Base-by-base conservation (phyloP, 2,329 filamentous ascomycete species). In the Diaporthe citri region DNA sequence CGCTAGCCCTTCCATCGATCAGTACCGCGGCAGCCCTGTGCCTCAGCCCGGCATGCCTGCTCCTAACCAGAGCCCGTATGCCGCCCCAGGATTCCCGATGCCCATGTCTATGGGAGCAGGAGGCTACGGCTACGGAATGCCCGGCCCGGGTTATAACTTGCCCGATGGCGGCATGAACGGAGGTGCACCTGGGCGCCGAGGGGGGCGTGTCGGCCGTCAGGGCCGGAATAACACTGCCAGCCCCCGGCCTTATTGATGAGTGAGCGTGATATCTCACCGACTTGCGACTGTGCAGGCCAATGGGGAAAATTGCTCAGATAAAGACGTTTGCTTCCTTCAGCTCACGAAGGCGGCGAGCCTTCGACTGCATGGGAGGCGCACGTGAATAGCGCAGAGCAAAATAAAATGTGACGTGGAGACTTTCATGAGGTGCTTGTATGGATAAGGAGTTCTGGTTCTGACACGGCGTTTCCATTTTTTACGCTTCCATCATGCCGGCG, bases 1-100 rank as follows among this genome's bases (percentile, higher is more conserved):
- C 74, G 80, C 86, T 48, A 86, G 85, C 77, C 84, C 88, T 10
- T 82, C 87, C 1, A 82, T 89, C 66, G 90, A 92, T 48, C 89
- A 90, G 78, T 92, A 89, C 80, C 88, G 89, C 76, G 87, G 87
- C 71, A 89, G 86, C 79, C 87, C 88, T 0, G 87, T 88, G 57
- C 71, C 71, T 56, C 71, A 72, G 13, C 57, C 71, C 13, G 71
- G 71, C 48, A 89, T 87, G 78, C 84, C 86, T 10, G 82, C 86
- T 56, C 80, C 82, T 77, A 83, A 82, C 31, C 86, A 87, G 76
- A 84, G 85, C 52, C 84, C 83, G 13, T 90, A 87, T 73, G 85
- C 84, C 17, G 86, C 88, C 10, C 87, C 88, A 10, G 88, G 88
- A 20, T 90, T 90, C 77, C 83, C 84, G 57, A 85, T 82, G 79